A percentile compares a stretch with the other conserved stretches of the same genome.
Conservation (phyloP, 192 early-diverging fungal species). For the Dimargaris cristalligena region DNA sequence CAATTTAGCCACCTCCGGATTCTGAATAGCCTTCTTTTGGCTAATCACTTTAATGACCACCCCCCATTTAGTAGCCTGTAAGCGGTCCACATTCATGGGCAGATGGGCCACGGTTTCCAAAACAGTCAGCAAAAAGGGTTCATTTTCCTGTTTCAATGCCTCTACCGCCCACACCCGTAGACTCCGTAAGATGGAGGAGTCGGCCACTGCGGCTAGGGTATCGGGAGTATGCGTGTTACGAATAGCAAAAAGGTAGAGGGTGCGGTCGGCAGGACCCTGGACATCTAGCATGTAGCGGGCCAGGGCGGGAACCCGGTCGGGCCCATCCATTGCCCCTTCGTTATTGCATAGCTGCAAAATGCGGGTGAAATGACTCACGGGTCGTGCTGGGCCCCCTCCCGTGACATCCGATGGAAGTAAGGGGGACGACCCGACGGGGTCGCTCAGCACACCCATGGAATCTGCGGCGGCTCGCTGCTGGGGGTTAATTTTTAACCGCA, state of each 20-base stretch:
- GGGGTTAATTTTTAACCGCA: too few relatives aligned
- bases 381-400: too few relatives aligned
- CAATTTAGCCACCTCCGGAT: too few relatives aligned
- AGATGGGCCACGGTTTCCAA: neutral
- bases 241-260: neutral
- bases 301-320: neutral
- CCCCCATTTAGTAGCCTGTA: neutral
- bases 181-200: neutral
- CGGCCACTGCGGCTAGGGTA: neutral
- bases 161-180: slow-evolving; percentile 3
- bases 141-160: neutral
- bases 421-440: too few relatives aligned
- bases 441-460: too few relatives aligned
- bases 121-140: neutral
- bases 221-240: neutral
- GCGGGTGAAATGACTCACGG: neutral
- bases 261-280: neutral
- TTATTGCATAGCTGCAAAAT: neutral
- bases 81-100: slow-evolving; percentile 4
- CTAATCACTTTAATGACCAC: neutral
- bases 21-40: too few relatives aligned
- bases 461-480: too few relatives aligned
- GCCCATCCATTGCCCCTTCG: neutral
- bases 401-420: too few relatives aligned
- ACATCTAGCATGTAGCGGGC: neutral